Evolutionary conservation across 192 early-diverging fungal species (phyloP).

Genomic region (Coemansia sp.): DNA sequence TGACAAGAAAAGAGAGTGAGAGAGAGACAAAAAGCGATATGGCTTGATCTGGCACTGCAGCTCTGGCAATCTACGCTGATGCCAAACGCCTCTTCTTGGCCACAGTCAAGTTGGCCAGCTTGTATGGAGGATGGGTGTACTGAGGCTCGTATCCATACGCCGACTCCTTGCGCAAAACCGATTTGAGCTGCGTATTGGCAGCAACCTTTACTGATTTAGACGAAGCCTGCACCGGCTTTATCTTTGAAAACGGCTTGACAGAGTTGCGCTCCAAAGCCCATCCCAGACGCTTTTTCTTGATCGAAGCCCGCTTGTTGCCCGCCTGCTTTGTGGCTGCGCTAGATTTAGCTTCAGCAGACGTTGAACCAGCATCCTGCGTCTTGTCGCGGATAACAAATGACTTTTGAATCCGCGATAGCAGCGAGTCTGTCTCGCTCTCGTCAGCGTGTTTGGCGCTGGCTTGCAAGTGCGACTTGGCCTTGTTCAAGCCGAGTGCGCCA

Average conservation of each 20-base stretch:
- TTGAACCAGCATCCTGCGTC: neutral
- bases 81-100: constrained; percentile 5
- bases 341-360: neutral
- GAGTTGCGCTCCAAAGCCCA: constrained; percentile 51
- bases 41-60: neutral
- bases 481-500: neutral
- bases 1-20: neutral
- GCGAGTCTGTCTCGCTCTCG: constrained; percentile 1
- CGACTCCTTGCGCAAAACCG: constrained; percentile 48
- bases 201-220: constrained; percentile 5
- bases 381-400: constrained; percentile 24
- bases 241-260: constrained; percentile 48
- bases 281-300: constrained; percentile 25
- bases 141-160: constrained; percentile 22
- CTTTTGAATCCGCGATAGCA: constrained; percentile 19
- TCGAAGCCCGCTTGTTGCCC: neutral
- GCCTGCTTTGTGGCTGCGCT: neutral
- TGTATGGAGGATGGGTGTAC: constrained; percentile 6
- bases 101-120: neutral
- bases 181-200: constrained; percentile 18
- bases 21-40: neutral
- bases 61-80: constrained; percentile 15
- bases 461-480: constrained; percentile 8
- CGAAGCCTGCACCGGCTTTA: constrained; percentile 44
- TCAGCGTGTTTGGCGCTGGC: neutral